phyloP scores from a whole-genome alignment of 345 rosid species.

The Eucalyptus paniculata region DNA sequence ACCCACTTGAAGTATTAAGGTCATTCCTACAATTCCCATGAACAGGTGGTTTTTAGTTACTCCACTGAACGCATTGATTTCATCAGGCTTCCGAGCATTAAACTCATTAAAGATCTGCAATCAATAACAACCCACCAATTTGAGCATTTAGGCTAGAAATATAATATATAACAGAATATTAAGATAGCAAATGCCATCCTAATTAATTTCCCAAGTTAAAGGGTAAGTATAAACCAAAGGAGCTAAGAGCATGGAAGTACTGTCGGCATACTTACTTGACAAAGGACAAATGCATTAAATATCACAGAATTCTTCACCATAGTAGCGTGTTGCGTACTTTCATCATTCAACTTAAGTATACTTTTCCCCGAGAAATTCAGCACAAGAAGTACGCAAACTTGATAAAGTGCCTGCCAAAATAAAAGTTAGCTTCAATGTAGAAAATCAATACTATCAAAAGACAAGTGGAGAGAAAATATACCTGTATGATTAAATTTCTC shows the following conservation, averaged over 20 bases:
- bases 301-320: slow-evolving; percentile 3
- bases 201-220: background rate
- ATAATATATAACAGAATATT: background rate
- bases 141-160: background rate
- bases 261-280: background rate
- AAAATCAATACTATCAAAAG: background rate
- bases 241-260: background rate
- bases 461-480: background rate
- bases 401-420: slow-evolving; percentile 39
- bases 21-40: slow-evolving; percentile 60
- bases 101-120: slow-evolving; percentile 89
- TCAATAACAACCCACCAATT: background rate
- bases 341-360: slow-evolving; percentile 3
- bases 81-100: slow-evolving; percentile 94
- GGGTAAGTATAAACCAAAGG: background rate
- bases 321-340: slow-evolving; percentile 3
- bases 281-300: slow-evolving; percentile 6
- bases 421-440: background rate
- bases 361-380: slow-evolving; percentile 1
- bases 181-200: background rate
- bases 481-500: slow-evolving; percentile 8
- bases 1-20: slow-evolving; percentile 64
- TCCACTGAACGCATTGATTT: slow-evolving; percentile 75
- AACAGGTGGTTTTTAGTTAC: slow-evolving; percentile 72
- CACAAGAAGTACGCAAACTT: slow-evolving; percentile 1